Percentiles rank a stretch among this genome's conserved stretches.
phyloP scores from a whole-genome alignment of 2,329 filamentous ascomycete genomes.

The Botrytis deweyae region DNA sequence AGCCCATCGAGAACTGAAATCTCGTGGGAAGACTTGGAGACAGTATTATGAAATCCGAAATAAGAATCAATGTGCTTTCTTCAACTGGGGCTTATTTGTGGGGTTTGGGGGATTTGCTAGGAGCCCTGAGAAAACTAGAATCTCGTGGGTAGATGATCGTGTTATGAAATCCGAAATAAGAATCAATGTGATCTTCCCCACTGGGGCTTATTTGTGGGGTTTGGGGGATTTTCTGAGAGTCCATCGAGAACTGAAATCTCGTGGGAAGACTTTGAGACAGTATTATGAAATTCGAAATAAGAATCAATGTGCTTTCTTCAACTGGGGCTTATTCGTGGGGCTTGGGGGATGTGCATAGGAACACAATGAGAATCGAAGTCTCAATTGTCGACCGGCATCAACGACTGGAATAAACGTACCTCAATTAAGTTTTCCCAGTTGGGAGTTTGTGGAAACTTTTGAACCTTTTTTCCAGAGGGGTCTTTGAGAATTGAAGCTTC shows the following conservation, averaged over 20 bases:
- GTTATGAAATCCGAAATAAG: background rate
- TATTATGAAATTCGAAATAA: too few relatives aligned
- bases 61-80: background rate
- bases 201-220: background rate
- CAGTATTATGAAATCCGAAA: too few relatives aligned
- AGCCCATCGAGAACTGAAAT: background rate
- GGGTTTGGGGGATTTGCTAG: background rate
- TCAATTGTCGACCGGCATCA: background rate
- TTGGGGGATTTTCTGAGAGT: background rate
- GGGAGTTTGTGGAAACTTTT: background rate
- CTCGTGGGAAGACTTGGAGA: background rate
- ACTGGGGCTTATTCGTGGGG: background rate
- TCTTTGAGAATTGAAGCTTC: background rate
- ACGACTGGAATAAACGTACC: background rate
- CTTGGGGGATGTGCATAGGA: background rate
- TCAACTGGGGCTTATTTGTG: background rate
- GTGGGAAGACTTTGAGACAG: background rate
- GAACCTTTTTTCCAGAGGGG: background rate
- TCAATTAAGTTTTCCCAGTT: background rate
- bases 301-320: background rate
- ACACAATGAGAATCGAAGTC: background rate
- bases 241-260: background rate
- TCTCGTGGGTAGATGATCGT: too few relatives aligned
- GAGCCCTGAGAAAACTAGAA: too few relatives aligned
- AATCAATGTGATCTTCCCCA: background rate